Conservation (phyloP, 208 protist species). For the Leishmania braziliensis region DNA sequence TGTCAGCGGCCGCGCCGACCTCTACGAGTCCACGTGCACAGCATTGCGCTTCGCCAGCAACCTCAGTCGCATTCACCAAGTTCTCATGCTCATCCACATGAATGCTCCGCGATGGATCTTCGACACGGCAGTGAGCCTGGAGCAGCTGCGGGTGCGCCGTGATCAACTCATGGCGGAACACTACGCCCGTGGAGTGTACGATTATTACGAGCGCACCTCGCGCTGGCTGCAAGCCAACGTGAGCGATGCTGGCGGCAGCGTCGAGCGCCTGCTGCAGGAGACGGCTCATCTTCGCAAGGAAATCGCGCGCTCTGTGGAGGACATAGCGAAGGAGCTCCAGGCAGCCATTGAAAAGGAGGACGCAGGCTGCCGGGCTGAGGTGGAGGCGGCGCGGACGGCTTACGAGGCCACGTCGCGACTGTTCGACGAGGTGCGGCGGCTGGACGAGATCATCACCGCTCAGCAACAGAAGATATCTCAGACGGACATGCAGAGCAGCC, state of each 20-base stretch:
- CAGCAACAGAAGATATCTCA: constrained; percentile 60
- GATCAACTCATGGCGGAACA: constrained; percentile 53
- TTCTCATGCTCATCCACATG: constrained; percentile 83
- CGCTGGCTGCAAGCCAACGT: constrained; percentile 67
- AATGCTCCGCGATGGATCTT: constrained; percentile 79
- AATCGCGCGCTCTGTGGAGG: constrained; percentile 50
- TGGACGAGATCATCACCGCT: constrained; percentile 58
- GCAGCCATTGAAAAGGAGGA: constrained; percentile 46
- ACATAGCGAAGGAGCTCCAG: constrained; percentile 42
- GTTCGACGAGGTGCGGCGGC: constrained; percentile 55
- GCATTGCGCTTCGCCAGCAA: constrained; percentile 65
- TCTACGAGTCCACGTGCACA: constrained; percentile 63
- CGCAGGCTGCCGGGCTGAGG: constrained; percentile 27
- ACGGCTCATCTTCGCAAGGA: constrained; percentile 65
- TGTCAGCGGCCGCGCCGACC: constrained; percentile 73
- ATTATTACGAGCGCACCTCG: constrained; percentile 63
- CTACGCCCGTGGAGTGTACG: constrained; percentile 71
- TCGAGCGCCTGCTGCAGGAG: constrained; percentile 61
- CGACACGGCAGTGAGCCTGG: constrained; percentile 65
- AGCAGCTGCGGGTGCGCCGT: constrained; percentile 57
- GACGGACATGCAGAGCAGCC: constrained; percentile 57
- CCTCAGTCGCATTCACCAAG: constrained; percentile 78
- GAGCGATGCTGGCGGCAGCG: constrained; percentile 44
- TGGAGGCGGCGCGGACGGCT: constrained; percentile 46
- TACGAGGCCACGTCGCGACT: constrained; percentile 44